Percentiles rank a stretch among this genome's conserved stretches.
These are phyloP conservation scores for Cryphonectria japonica DNA, from an alignment of 2,329 filamentous ascomycete species.

Conservation along the genomic window DNA sequence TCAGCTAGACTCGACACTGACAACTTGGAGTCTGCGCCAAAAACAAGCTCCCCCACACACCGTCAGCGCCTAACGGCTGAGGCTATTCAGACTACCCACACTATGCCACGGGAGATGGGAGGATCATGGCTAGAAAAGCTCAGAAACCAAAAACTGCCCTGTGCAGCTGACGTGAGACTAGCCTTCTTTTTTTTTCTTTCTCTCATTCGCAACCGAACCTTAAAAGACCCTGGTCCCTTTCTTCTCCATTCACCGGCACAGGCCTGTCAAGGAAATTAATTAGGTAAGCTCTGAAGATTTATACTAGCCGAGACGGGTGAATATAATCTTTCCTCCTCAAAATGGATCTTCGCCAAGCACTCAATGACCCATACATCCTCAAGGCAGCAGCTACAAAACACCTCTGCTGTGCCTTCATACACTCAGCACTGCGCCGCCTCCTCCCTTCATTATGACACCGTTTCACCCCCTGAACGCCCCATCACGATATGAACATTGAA, in stretches of 20 bases:
- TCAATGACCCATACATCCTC: background rate
- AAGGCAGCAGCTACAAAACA: background rate
- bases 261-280: background rate
- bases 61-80: constrained; percentile 4
- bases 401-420: too few species aligned
- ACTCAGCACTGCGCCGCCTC: too few species aligned
- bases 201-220: background rate
- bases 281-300: background rate
- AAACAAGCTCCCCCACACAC: background rate
- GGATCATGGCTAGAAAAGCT: background rate
- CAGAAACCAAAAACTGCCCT: background rate
- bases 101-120: background rate
- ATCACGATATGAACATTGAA: too few species aligned
- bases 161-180: background rate
- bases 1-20: background rate
- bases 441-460: too few species aligned
- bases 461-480: too few species aligned
- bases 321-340: background rate
- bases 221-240: background rate
- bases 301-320: background rate
- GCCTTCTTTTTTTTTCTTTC: too few species aligned
- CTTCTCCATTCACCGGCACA: background rate
- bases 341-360: background rate
- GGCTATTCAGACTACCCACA: constrained; percentile 12
- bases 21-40: background rate